phyloP scores from a whole-genome alignment of 345 rosid species.

The Excoecaria agallocha region DNA sequence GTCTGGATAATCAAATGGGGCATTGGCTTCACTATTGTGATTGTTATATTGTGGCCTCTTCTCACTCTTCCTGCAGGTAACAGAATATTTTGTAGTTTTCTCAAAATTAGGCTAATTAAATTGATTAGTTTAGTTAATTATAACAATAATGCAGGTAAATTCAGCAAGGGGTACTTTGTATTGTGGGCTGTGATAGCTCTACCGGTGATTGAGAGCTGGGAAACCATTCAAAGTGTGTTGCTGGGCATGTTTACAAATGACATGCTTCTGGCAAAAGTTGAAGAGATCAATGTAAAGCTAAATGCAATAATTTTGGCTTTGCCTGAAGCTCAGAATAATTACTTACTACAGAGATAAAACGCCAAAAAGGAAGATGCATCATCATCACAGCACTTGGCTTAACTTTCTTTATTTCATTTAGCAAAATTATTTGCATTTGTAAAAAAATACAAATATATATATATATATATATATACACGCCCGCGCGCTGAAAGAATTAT shows the following conservation, averaged over 20 bases:
- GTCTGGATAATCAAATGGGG: slow-evolving; percentile 90
- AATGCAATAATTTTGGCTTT: slow-evolving; percentile 47
- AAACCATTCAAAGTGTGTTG: slow-evolving; percentile 51
- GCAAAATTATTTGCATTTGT: not conserved
- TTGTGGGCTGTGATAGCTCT: slow-evolving; percentile 81
- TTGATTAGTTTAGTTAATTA: too few species aligned
- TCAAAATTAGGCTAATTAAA: too few species aligned
- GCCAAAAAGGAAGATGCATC: slow-evolving; percentile 28
- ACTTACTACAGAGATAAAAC: slow-evolving; percentile 57
- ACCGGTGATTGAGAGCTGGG: slow-evolving; percentile 80
- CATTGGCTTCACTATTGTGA: slow-evolving; percentile 60
- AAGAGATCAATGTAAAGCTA: slow-evolving; percentile 54
- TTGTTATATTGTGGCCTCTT: slow-evolving; percentile 73
- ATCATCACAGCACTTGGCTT: slow-evolving; percentile 30
- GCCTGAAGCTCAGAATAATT: slow-evolving; percentile 68
- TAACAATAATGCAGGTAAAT: slow-evolving; percentile 41
- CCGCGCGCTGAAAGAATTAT: not conserved
- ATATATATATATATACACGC: not conserved
- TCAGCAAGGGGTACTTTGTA: slow-evolving; percentile 71
- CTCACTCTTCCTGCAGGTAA: slow-evolving; percentile 80
- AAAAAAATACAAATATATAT: not conserved
- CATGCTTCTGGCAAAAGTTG: slow-evolving; percentile 55
- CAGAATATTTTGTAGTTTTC: too few species aligned
- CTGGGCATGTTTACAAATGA: slow-evolving; percentile 79
- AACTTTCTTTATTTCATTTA: not conserved